Evolutionary conservation across 2,329 filamentous ascomycete species (phyloP).

Genomic region (Neonectria magnoliae): DNA sequence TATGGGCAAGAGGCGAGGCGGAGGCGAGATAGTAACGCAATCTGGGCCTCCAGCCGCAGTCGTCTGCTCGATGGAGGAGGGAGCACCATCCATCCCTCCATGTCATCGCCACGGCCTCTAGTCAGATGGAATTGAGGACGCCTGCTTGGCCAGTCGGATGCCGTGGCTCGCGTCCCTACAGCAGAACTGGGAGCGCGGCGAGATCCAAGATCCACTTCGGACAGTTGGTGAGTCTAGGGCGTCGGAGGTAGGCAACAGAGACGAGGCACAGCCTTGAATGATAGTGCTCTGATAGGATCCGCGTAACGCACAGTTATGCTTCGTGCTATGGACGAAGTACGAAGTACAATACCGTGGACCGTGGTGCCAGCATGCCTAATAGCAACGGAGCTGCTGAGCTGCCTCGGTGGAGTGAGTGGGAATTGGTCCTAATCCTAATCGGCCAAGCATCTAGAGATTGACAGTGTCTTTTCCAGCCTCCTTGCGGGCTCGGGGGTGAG

Average conservation of each 20-base stretch:
- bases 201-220: slow-evolving; percentile 32
- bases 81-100: slow-evolving; percentile 7
- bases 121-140: slow-evolving; percentile 23
- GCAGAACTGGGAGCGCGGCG: slow-evolving; percentile 14
- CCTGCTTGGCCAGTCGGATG: slow-evolving; percentile 38
- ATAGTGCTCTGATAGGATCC: neutral
- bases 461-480: slow-evolving; percentile 38
- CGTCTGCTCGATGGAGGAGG: neutral
- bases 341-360: neutral
- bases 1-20: slow-evolving; percentile 5
- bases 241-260: neutral
- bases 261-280: neutral
- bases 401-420: slow-evolving; percentile 22
- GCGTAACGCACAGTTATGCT: neutral
- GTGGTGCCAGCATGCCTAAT: slow-evolving; percentile 11
- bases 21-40: slow-evolving; percentile 30
- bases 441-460: slow-evolving; percentile 41
- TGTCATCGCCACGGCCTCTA: slow-evolving; percentile 14
- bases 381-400: neutral
- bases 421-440: slow-evolving; percentile 30
- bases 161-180: slow-evolving; percentile 26
- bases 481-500: slow-evolving; percentile 27
- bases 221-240: neutral
- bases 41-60: slow-evolving; percentile 16
- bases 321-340: neutral